Base-by-base conservation (phyloP, 305 asterid genomes). In the Rubia balearica region DNA sequence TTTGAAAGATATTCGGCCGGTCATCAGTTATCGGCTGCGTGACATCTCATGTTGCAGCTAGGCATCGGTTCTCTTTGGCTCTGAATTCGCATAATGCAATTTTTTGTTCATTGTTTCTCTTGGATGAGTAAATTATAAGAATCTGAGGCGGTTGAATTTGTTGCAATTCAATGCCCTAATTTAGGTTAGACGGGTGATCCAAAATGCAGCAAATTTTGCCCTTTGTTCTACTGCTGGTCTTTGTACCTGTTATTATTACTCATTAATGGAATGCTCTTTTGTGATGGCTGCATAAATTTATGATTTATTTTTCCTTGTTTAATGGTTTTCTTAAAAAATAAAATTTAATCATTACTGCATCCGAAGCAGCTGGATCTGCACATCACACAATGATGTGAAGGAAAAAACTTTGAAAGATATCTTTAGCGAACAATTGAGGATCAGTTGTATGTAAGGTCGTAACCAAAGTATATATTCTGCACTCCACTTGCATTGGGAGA, bases 1-100 rank as follows among this genome's bases (percentile, higher is more conserved):
- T 27, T 41, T 41, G 56, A 63, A 56, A 45, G 74, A 74, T 61
- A 40, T 61, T 74, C 48, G 40, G 71, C n/a, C 2, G 71, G 65
- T 73, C 38, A 53, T 64, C 51, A 62, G 70, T 38, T 38, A 14
- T 19, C 43, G 13, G 38, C 22, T 46, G 38, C 49, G 17, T 9
- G 22, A 41, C 42, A 40, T 41, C 64, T 46, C 22, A 42, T 73
- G 24, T 72, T 8, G 62, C 33, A 57, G 62, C 6, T 8, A 13
- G 9, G 33, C 33, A 30, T 30, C 33, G 33, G 33, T 3, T 30
- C 33, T 30, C 33, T 30, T 30, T 30, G 33, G 33, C 33, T 30
- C 33, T 30, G 33, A 30, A 30, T 30, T 30, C 3, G 33, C 33
- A 30, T 1, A 3, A 62, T 33, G 46, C 46, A 33, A 48, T 48